Evolutionary conservation across 140 eudicot genomes (phyloP).

Genomic region (Bidens hawaiensis): DNA sequence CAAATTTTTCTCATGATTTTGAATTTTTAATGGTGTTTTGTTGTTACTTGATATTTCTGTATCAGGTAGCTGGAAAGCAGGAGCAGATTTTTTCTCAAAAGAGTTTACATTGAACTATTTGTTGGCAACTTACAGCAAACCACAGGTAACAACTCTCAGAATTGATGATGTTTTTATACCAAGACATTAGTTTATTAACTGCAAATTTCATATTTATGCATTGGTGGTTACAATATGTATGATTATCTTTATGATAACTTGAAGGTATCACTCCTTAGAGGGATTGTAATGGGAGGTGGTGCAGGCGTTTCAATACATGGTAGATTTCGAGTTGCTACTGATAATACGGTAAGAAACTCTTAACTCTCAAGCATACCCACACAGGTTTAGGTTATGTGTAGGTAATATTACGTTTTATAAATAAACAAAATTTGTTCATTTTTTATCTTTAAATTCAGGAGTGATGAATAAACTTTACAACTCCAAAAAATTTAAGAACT

Average conservation of each 20-base stretch:
- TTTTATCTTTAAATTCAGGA: no score
- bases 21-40: not conserved
- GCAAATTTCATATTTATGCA: not conserved
- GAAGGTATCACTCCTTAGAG: slow-evolving; percentile 87
- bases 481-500: no score
- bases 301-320: slow-evolving; percentile 92
- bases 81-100: slow-evolving; percentile 56
- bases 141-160: slow-evolving; percentile 56
- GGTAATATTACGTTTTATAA: no score
- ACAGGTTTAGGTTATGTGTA: not conserved
- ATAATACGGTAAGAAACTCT: slow-evolving; percentile 65
- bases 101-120: slow-evolving; percentile 76
- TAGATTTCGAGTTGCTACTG: slow-evolving; percentile 91
- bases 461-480: no score
- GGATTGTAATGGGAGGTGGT: slow-evolving; percentile 99
- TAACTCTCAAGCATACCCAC: slow-evolving; percentile 7
- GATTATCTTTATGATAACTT: slow-evolving; percentile 10
- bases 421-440: no score
- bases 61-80: slow-evolving; percentile 72
- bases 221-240: slow-evolving; percentile 16
- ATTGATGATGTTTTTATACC: not conserved
- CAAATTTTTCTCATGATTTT: not conserved
- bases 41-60: slow-evolving; percentile 10
- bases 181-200: not conserved
- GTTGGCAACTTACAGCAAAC: slow-evolving; percentile 82